Evolutionary conservation across 1,139 yeast species (phyloP), one percentile per base, ranked within the genome.

Genomic region (Tardiomyces depauwii): DNA sequence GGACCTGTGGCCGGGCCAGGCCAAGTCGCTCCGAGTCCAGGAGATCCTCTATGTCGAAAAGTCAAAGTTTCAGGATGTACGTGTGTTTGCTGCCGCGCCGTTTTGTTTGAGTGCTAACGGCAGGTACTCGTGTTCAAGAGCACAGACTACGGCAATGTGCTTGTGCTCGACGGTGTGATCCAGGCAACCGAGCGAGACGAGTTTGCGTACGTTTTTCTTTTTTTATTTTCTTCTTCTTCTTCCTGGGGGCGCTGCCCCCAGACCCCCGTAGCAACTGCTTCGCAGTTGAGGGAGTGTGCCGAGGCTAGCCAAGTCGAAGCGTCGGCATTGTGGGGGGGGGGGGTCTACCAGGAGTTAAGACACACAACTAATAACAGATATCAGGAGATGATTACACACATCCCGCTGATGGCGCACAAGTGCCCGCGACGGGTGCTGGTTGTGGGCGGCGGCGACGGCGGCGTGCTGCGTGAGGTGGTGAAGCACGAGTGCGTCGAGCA

Each of bases 371-470:
- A 30, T 11, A 30, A 3, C 18, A 46, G 48, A 18, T 86, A 86
- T 72, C 96, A 88, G 71, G 96, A 88, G 67, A 86, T 88, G 95
- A 88, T 88, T 64, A 71, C 95, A 40, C 96, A 88, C 67, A 72
- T 88, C 60, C 94, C 95, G 13, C 62, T 88, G 68, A 84, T 83
- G 76, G 78, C 93, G 42, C 96, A 88, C 70, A 88, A 94, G 50
- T 76, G 82, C 69, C 96, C 96, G 46, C 84, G 83, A 72, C 80
- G 75, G 62, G 96, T 91, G 30, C 72, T 88, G 52, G 95, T 88
- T 49, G 82, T 88, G 62, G 96, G 96, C 49, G 96, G 96, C 54
- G 96, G 96, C 58, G 96, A 88, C 62, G 96, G 96, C 58, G 96
- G 96, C 64, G 96, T 88, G 48, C 74, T 88, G 61, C 77, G 96